Conservation (phyloP, 2,329 filamentous ascomycete species). For the Chaetomium olivaceum region DNA sequence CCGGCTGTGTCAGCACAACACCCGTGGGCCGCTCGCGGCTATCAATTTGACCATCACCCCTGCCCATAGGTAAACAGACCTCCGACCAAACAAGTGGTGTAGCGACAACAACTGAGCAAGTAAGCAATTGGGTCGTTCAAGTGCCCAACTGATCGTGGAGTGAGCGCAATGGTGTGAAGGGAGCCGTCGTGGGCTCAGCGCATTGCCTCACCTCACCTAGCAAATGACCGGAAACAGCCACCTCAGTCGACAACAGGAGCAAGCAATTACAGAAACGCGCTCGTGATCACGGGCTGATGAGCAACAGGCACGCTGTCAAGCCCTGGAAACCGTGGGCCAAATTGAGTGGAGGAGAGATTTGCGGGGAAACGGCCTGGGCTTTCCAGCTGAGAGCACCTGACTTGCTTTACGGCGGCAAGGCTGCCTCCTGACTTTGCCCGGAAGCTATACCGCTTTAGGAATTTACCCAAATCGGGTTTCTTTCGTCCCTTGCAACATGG, state of each 20-base stretch:
- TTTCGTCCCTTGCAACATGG: background rate
- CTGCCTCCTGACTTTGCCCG: slow-evolving; percentile 30
- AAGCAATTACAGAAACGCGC: slow-evolving; percentile 20
- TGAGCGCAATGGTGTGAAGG: background rate
- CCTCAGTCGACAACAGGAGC: background rate
- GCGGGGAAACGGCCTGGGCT: slow-evolving; percentile 34
- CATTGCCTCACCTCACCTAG: slow-evolving; percentile 11
- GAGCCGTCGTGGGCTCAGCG: background rate
- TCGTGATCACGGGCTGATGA: slow-evolving; percentile 31
- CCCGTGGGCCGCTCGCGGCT: slow-evolving; percentile 15
- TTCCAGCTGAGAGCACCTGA: slow-evolving; percentile 32
- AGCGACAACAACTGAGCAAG: background rate
- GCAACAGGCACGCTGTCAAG: slow-evolving; percentile 20
- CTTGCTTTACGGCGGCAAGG: slow-evolving; percentile 30
- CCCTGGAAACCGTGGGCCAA: slow-evolving; percentile 18
- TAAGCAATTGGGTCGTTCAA: slow-evolving; percentile 18
- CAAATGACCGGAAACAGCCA: slow-evolving; percentile 6
- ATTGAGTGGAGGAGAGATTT: slow-evolving; percentile 32
- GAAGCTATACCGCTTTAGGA: slow-evolving; percentile 28
- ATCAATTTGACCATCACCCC: slow-evolving; percentile 32
- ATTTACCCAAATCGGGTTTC: background rate
- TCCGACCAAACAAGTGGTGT: background rate
- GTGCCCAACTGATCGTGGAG: slow-evolving; percentile 5
- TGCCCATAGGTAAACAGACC: slow-evolving; percentile 30
- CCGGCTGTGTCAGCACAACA: slow-evolving; percentile 33